These are phyloP conservation scores for Neospora caninum DNA, from an alignment of 169 alveolate genomes.

Conservation along the genomic window DNA sequence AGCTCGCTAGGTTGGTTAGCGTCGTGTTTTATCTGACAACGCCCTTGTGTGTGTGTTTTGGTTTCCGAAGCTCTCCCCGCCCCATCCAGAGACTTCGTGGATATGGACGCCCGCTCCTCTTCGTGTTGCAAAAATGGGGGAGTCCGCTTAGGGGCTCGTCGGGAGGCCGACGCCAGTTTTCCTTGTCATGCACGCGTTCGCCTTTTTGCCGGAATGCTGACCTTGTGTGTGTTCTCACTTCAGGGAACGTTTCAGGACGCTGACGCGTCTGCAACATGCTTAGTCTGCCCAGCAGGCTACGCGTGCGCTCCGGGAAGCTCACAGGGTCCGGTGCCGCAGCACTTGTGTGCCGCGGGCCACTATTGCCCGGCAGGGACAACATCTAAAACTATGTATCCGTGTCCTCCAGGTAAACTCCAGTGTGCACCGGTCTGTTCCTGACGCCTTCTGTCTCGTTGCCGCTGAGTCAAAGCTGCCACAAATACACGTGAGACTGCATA, in stretches of 20 bases:
- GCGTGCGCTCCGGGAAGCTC: constrained; percentile 52
- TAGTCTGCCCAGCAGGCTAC: constrained; percentile 51
- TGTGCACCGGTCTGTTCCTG: not conserved
- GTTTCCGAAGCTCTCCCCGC: too few species aligned
- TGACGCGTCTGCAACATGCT: constrained; percentile 40
- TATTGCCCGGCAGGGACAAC: constrained; percentile 52
- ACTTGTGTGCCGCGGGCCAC: constrained; percentile 45
- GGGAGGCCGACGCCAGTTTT: too few species aligned
- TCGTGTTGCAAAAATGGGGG: too few species aligned
- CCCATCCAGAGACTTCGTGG: too few species aligned
- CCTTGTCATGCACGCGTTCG: too few species aligned
- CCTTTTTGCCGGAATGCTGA: not conserved
- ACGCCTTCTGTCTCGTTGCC: not conserved
- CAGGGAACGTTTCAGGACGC: constrained; percentile 46
- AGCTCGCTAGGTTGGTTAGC: not conserved
- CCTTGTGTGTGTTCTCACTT: not conserved
- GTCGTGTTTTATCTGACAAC: not conserved
- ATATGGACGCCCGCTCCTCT: too few species aligned
- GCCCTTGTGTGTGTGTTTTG: too few species aligned
- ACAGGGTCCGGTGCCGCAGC: not conserved
- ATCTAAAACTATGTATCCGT: constrained; percentile 29
- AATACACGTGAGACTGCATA: too few species aligned
- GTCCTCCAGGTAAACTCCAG: not conserved
- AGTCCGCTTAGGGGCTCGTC: too few species aligned
- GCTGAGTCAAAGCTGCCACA: not conserved